phyloP scores from a whole-genome alignment of 2,329 filamentous ascomycete species.

The Chaetomiaceae sp. region DNA sequence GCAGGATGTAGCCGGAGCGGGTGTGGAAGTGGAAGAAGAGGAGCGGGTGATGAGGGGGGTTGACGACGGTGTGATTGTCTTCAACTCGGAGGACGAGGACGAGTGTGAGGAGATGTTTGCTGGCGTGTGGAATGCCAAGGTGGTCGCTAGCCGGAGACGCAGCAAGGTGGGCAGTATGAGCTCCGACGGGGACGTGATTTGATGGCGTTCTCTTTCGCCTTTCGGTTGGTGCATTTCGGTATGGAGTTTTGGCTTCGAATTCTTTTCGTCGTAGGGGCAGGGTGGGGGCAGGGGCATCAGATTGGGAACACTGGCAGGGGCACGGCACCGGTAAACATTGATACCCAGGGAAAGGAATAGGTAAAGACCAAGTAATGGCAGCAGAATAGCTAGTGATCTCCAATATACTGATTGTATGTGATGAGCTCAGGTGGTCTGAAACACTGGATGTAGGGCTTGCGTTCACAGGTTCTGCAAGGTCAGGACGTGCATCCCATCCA shows the following conservation, averaged over 20 bases:
- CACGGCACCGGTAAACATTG: conserved; percentile 1
- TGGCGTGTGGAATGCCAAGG: conserved; percentile 53
- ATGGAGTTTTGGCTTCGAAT: too few species aligned
- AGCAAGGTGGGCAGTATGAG: conserved; percentile 27
- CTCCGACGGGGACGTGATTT: not conserved
- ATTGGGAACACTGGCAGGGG: not conserved
- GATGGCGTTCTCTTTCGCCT: not conserved
- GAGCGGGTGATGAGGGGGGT: conserved; percentile 12
- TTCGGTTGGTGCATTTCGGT: too few species aligned
- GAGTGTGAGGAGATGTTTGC: conserved; percentile 62
- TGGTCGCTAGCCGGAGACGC: conserved; percentile 41
- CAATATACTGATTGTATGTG: too few species aligned
- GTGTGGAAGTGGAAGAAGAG: conserved; percentile 19
- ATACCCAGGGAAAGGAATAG: not conserved
- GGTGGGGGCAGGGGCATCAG: conserved; percentile 1
- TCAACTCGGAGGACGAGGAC: conserved; percentile 60
- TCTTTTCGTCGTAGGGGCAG: not conserved
- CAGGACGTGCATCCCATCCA: too few species aligned
- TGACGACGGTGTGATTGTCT: conserved; percentile 35
- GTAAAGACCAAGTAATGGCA: not conserved
- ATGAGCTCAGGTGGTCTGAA: too few species aligned
- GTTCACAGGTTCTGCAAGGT: too few species aligned
- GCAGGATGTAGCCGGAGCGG: conserved; percentile 14
- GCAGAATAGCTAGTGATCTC: not conserved
- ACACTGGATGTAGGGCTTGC: too few species aligned